phyloP scores from a whole-genome alignment of 2,329 filamentous ascomycete genomes.

The Orbilia brochopaga region DNA sequence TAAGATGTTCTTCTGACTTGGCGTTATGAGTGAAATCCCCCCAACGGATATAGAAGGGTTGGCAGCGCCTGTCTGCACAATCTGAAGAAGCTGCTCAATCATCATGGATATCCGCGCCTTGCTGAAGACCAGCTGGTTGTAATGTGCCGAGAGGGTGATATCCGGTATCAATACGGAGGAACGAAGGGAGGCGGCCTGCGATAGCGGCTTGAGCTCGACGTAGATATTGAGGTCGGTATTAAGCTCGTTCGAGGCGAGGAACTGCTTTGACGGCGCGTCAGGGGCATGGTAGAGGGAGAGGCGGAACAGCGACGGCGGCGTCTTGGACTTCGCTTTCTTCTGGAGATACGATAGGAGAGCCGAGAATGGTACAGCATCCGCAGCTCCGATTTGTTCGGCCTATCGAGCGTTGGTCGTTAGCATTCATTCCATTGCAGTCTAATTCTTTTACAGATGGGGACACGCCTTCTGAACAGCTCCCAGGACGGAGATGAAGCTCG shows the following conservation, averaged over 20 bases:
- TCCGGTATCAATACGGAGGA: constrained; percentile 56
- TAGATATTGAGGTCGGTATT: constrained; percentile 54
- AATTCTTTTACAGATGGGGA: neutral
- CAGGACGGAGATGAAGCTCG: constrained; percentile 59
- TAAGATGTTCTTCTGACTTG: constrained; percentile 56
- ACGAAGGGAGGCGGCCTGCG: constrained; percentile 50
- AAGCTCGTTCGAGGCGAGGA: constrained; percentile 53
- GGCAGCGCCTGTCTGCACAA: constrained; percentile 59
- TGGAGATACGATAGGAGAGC: constrained; percentile 59
- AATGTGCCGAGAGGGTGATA: constrained; percentile 60
- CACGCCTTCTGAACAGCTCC: constrained; percentile 59
- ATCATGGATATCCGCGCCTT: constrained; percentile 60
- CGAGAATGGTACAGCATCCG: constrained; percentile 59
- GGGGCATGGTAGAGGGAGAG: constrained; percentile 62
- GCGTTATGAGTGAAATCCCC: constrained; percentile 59
- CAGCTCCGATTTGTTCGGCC: constrained; percentile 59
- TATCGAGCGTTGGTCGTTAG: constrained; percentile 36
- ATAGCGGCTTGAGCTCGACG: constrained; percentile 52
- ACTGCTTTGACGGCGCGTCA: constrained; percentile 55
- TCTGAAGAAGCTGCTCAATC: constrained; percentile 59
- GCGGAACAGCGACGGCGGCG: constrained; percentile 60
- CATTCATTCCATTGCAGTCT: constrained; percentile 1
- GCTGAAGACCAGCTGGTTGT: constrained; percentile 61
- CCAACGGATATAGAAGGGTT: constrained; percentile 59
- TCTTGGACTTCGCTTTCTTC: constrained; percentile 58